Conservation (phyloP, 257 asterid species). For the Ligustrum vulgare region DNA sequence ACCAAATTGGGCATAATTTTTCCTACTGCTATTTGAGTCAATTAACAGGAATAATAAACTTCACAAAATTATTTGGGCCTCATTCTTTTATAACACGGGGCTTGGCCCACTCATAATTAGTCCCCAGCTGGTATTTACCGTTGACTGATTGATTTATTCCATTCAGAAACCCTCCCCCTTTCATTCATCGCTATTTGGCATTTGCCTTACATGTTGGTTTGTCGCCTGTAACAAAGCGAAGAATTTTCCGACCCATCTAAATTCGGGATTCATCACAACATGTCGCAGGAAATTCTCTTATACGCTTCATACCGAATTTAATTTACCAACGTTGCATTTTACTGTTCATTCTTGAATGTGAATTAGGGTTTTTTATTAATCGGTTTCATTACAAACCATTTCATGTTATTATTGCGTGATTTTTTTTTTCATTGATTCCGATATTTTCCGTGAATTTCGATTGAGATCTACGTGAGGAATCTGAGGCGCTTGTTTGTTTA, state of each 20-base stretch:
- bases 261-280: neutral
- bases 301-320: neutral
- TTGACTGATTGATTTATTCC: neutral
- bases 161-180: neutral
- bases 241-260: neutral
- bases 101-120: neutral
- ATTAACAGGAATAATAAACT: neutral
- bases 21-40: no score
- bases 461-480: neutral
- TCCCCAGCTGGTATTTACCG: neutral
- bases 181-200: neutral
- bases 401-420: neutral
- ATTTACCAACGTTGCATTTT: neutral
- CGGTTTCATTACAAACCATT: neutral
- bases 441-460: neutral
- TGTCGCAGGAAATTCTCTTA: constrained; percentile 1
- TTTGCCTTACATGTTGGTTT: neutral
- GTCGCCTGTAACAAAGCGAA: neutral
- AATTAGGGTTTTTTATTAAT: neutral
- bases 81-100: neutral
- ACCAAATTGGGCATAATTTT: no score
- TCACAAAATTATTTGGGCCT: neutral
- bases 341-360: neutral
- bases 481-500: neutral
- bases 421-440: neutral